phyloP scores from a whole-genome alignment of 2,329 filamentous ascomycete genomes.

The Trichoderma endophyticum region DNA sequence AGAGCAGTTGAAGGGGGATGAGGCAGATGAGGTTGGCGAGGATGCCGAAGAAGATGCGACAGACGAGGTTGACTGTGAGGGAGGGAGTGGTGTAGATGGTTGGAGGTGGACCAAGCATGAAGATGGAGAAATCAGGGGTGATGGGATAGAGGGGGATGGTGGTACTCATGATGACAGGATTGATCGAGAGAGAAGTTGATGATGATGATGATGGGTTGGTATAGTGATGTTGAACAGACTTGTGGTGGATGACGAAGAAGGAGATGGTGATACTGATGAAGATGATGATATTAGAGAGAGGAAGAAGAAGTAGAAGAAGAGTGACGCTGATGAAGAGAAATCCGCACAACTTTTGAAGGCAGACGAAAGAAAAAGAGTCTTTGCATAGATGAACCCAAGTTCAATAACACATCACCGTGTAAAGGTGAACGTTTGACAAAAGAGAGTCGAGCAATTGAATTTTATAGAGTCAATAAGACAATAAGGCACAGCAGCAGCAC shows the following conservation, averaged over 20 bases:
- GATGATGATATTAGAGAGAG: neutral
- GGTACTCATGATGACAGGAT: neutral
- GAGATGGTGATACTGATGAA: neutral
- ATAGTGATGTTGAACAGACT: neutral
- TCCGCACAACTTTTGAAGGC: neutral
- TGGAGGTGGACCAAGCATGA: neutral
- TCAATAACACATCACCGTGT: neutral
- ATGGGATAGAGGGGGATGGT: neutral
- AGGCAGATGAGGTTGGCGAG: constrained; percentile 45
- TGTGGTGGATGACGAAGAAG: neutral
- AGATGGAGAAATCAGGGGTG: constrained; percentile 21
- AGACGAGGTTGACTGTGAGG: constrained; percentile 45
- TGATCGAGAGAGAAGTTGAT: neutral
- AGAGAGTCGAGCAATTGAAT: neutral
- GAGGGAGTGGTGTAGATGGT: constrained; percentile 28
- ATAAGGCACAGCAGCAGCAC: neutral
- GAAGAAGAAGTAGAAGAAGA: neutral
- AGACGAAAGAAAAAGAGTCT: neutral
- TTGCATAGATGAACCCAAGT: neutral
- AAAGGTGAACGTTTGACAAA: neutral
- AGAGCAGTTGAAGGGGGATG: constrained; percentile 51
- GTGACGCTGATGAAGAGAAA: neutral
- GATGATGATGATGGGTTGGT: neutral
- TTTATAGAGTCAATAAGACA: constrained; percentile 4
- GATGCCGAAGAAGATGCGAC: constrained; percentile 47